Percentiles rank a stretch among this genome's conserved stretches.
phyloP scores from a whole-genome alignment of 441 rosid genomes.

The Arabidopsis hybrid region DNA sequence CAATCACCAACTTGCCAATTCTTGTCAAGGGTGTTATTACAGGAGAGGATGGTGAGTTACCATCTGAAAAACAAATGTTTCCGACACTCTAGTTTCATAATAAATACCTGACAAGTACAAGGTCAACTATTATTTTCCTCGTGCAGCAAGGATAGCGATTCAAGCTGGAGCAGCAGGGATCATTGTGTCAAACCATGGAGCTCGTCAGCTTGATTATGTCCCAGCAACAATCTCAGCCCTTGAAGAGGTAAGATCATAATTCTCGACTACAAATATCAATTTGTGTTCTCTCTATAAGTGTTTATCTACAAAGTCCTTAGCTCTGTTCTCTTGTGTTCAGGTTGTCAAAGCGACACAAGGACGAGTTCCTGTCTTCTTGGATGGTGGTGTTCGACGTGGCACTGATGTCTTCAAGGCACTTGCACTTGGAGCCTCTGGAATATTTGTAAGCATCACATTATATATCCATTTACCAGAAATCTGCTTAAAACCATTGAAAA shows the following conservation, averaged over 20 bases:
- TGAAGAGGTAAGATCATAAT: conserved; percentile 73
- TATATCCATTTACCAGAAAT: not conserved
- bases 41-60: conserved; percentile 79
- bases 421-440: conserved; percentile 96
- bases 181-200: conserved; percentile 98
- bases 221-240: conserved; percentile 92
- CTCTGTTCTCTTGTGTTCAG: conserved; percentile 45
- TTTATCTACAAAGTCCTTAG: conserved; percentile 3
- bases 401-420: conserved; percentile 98
- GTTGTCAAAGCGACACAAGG: conserved; percentile 90
- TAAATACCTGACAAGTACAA: conserved; percentile 12
- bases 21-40: conserved; percentile 94
- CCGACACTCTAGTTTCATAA: not conserved
- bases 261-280: not conserved
- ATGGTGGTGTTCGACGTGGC: conserved; percentile 95
- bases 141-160: conserved; percentile 81
- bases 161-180: conserved; percentile 92
- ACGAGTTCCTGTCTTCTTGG: conserved; percentile 86
- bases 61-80: not conserved
- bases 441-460: conserved; percentile 69
- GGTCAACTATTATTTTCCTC: not conserved
- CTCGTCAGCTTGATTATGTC: conserved; percentile 93
- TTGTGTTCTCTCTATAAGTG: not conserved
- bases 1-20: conserved; percentile 68
- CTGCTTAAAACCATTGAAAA: conserved; percentile 13